Conservation (phyloP, 345 rosid species). For the Arabis alpina region DNA sequence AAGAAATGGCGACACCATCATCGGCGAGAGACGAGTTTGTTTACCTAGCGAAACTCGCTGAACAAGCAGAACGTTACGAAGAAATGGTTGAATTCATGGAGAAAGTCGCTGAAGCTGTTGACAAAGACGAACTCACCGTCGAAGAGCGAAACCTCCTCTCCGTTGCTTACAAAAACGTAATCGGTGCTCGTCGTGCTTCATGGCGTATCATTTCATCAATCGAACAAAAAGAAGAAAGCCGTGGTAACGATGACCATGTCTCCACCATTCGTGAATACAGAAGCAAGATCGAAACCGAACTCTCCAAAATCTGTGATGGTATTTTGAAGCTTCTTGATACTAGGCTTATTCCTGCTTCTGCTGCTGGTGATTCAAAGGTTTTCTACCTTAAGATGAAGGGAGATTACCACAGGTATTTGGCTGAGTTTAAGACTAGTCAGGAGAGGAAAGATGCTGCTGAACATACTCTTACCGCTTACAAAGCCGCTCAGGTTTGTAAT, state of each 20-base stretch:
- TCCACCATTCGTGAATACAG: conserved; percentile 81
- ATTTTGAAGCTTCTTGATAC: conserved; percentile 85
- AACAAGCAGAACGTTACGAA: conserved; percentile 94
- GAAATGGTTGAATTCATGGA: conserved; percentile 99
- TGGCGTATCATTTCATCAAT: conserved; percentile 93
- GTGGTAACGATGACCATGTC: conserved; percentile 93
- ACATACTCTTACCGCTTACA: conserved; percentile 85
- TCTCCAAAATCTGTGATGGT: conserved; percentile 80
- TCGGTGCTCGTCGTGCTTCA: conserved; percentile 89
- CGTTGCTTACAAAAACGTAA: conserved; percentile 93
- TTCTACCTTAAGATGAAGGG: conserved; percentile 96
- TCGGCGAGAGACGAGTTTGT: conserved; percentile 77
- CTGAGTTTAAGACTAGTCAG: conserved; percentile 83
- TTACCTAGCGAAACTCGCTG: conserved; percentile 92
- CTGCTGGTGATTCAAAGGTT: conserved; percentile 81
- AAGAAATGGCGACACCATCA: conserved; percentile 50
- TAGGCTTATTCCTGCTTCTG: conserved; percentile 70
- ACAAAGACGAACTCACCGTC: conserved; percentile 71
- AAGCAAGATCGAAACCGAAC: conserved; percentile 80
- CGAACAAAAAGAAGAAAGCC: conserved; percentile 92
- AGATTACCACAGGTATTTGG: conserved; percentile 85
- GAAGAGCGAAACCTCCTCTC: conserved; percentile 94
- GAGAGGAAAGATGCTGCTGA: conserved; percentile 93
- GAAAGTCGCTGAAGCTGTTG: conserved; percentile 65
- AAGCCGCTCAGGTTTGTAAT: conserved; percentile 75